phyloP scores from a whole-genome alignment of 441 rosid species.

The Gossypium gossypioides region DNA sequence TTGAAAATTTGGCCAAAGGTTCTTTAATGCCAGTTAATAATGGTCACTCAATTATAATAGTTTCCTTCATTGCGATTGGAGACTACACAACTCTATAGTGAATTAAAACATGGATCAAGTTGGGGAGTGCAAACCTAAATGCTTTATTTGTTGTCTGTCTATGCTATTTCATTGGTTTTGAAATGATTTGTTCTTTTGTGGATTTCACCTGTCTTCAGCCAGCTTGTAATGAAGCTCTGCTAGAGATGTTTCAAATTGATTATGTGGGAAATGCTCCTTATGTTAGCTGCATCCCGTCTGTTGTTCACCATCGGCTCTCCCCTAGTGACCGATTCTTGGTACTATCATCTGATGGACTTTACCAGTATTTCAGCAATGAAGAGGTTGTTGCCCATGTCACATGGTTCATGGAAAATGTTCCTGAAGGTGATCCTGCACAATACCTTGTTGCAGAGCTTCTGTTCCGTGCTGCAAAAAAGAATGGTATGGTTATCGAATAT shows the following conservation, averaged over 20 bases:
- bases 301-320: constrained; percentile 70
- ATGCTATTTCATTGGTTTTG: background rate
- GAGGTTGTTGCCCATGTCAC: constrained; percentile 91
- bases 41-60: background rate
- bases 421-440: constrained; percentile 95
- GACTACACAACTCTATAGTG: background rate
- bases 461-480: constrained; percentile 89
- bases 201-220: constrained; percentile 46
- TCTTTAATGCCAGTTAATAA: background rate
- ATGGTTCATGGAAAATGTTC: constrained; percentile 93
- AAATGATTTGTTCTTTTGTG: constrained; percentile 5
- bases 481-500: constrained; percentile 39
- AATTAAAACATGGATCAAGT: background rate
- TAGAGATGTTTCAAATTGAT: constrained; percentile 63
- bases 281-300: constrained; percentile 67
- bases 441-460: constrained; percentile 88
- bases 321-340: constrained; percentile 81
- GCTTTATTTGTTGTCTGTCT: background rate
- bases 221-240: constrained; percentile 68
- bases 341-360: constrained; percentile 84
- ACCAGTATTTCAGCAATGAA: constrained; percentile 89
- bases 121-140: background rate
- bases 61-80: background rate
- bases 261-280: constrained; percentile 72
- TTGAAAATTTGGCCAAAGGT: background rate